Conservation (phyloP, 78 protist species). For the Polysphondylium violaceum region DNA sequence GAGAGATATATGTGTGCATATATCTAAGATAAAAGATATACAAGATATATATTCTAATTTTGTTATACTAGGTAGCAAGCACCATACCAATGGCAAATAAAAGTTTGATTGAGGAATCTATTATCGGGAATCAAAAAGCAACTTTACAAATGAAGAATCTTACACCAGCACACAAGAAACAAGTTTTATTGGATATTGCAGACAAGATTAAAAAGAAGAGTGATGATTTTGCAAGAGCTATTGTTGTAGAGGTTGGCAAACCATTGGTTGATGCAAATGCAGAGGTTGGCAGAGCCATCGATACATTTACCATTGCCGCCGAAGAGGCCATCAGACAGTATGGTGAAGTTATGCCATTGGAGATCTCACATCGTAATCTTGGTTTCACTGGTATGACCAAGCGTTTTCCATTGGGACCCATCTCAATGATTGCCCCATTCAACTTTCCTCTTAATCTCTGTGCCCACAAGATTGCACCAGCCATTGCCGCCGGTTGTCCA, state of each 20-base stretch:
- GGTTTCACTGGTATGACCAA: constrained; percentile 73
- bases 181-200: constrained; percentile 54
- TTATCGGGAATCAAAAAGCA: neutral
- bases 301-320: constrained; percentile 84
- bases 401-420: constrained; percentile 86
- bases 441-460: constrained; percentile 88
- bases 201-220: constrained; percentile 37
- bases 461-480: constrained; percentile 90
- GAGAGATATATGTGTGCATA: neutral
- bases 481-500: constrained; percentile 88
- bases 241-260: constrained; percentile 83
- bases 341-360: constrained; percentile 67
- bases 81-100: constrained; percentile 67
- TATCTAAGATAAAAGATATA: neutral
- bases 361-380: constrained; percentile 57
- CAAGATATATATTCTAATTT: neutral
- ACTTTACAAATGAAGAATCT: constrained; percentile 23
- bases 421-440: constrained; percentile 87
- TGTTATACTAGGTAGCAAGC: constrained; percentile 21
- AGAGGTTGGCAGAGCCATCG: constrained; percentile 81
- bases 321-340: constrained; percentile 79
- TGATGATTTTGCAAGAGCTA: constrained; percentile 73
- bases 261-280: constrained; percentile 69
- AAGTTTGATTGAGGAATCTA: constrained; percentile 37
- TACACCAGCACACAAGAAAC: constrained; percentile 28